phyloP scores from a whole-genome alignment of 1,284 basidiomycete species.

The Boletus semigastroideus region DNA sequence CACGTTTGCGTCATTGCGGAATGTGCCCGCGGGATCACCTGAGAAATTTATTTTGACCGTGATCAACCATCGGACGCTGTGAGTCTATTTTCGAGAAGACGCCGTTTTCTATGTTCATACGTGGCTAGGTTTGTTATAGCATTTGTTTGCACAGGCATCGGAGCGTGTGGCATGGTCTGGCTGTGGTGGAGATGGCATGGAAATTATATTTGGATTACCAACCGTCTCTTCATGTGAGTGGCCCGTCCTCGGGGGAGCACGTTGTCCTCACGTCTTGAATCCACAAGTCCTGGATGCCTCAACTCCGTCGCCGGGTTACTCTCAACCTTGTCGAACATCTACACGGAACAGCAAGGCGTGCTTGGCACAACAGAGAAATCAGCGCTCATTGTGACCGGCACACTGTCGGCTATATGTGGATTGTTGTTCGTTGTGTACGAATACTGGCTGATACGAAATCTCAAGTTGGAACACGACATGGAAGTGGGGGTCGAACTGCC shows the following conservation, averaged over 20 bases:
- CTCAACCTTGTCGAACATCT: slow-evolving; percentile 51
- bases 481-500: slow-evolving; percentile 44
- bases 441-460: slow-evolving; percentile 42
- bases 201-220: slow-evolving; percentile 62
- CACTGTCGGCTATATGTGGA: slow-evolving; percentile 39
- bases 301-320: slow-evolving; percentile 55
- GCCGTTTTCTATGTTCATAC: neutral
- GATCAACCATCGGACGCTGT: slow-evolving; percentile 46
- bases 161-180: slow-evolving; percentile 50
- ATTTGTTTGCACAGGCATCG: slow-evolving; percentile 52
- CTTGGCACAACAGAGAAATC: slow-evolving; percentile 41
- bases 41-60: slow-evolving; percentile 34
- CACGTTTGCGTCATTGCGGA: slow-evolving; percentile 50
- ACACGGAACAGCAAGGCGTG: slow-evolving; percentile 46
- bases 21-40: slow-evolving; percentile 26
- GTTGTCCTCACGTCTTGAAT: slow-evolving; percentile 7
- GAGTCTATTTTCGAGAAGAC: slow-evolving; percentile 18
- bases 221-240: slow-evolving; percentile 54
- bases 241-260: neutral
- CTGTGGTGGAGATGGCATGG: slow-evolving; percentile 59
- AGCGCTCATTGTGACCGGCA: slow-evolving; percentile 49
- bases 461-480: slow-evolving; percentile 45
- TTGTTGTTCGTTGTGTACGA: slow-evolving; percentile 41
- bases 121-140: slow-evolving; percentile 48
- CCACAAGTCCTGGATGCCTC: slow-evolving; percentile 47